phyloP scores from a whole-genome alignment of 73 alveolate genomes.

The Paramecium bursaria region DNA sequence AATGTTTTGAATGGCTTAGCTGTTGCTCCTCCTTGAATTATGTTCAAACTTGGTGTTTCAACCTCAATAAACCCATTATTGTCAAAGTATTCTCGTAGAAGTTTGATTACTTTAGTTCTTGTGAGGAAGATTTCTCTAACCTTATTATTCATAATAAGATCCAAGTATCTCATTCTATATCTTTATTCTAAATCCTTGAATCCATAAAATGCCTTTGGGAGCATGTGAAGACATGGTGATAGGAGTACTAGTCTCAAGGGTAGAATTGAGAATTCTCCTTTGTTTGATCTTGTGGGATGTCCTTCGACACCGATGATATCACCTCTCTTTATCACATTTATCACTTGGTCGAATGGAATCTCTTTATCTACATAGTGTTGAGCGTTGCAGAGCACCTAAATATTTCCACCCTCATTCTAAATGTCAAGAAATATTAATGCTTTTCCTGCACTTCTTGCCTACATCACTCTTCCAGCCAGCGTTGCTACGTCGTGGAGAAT shows the following conservation, averaged over 20 bases:
- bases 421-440: constrained; percentile 92
- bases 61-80: constrained; percentile 97
- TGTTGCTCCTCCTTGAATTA: constrained; percentile 99
- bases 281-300: constrained; percentile 92
- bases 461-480: constrained; percentile 95
- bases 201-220: constrained; percentile 91
- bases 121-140: constrained; percentile 89
- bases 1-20: constrained; percentile 99
- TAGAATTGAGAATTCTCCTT: constrained; percentile 92
- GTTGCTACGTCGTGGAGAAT: constrained; percentile 85
- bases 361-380: constrained; percentile 73
- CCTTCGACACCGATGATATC: constrained; percentile 98
- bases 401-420: constrained; percentile 90
- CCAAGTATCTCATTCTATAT: constrained; percentile 98
- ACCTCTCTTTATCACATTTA: constrained; percentile 84
- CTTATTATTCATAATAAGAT: constrained; percentile 89
- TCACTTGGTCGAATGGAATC: constrained; percentile 78
- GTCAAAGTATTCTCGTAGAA: constrained; percentile 90
- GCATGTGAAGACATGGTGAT: constrained; percentile 93
- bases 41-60: constrained; percentile 99
- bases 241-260: constrained; percentile 79
- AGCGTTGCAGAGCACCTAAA: constrained; percentile 88
- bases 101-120: constrained; percentile 92
- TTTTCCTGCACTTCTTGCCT: constrained; percentile 91
- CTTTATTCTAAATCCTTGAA: constrained; percentile 96